A percentile compares a stretch with the other conserved stretches of the same genome.
phyloP scores from a whole-genome alignment of 148 eudicot genomes.

The Beta vulgaris region DNA sequence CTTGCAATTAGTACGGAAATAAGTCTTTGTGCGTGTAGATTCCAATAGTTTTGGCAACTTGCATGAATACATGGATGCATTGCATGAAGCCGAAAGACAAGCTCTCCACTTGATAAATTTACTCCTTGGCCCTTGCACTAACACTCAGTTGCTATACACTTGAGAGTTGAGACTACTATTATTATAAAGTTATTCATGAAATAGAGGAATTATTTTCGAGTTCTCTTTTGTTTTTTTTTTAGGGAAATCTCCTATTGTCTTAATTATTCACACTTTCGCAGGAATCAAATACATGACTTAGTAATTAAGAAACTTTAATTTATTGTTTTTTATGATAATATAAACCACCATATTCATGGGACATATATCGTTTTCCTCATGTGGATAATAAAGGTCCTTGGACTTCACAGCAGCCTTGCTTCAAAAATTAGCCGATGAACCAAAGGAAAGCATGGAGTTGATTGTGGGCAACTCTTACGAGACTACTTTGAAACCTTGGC shows the following conservation, averaged over 20 bases:
- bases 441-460: slow-evolving; percentile 53
- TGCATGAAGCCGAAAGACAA: background rate
- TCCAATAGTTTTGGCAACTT: background rate
- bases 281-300: too few relatives aligned
- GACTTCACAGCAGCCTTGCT: slow-evolving; percentile 45
- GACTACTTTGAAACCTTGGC: slow-evolving; percentile 73
- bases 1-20: background rate
- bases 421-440: slow-evolving; percentile 42
- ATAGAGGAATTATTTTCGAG: too few relatives aligned
- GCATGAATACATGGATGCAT: background rate
- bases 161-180: too few relatives aligned
- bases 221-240: too few relatives aligned
- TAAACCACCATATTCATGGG: background rate
- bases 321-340: background rate
- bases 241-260: too few relatives aligned
- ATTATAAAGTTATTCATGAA: too few relatives aligned
- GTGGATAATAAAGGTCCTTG: slow-evolving; percentile 15
- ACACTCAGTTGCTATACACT: too few relatives aligned
- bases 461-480: slow-evolving; percentile 63
- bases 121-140: too few relatives aligned
- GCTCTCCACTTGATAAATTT: too few relatives aligned
- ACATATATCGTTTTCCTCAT: background rate
- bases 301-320: background rate
- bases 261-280: too few relatives aligned
- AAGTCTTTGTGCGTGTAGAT: background rate